Evolutionary conservation across 192 early-diverging fungal species (phyloP).

Genomic region (Rhizoclosmatium sp.): DNA sequence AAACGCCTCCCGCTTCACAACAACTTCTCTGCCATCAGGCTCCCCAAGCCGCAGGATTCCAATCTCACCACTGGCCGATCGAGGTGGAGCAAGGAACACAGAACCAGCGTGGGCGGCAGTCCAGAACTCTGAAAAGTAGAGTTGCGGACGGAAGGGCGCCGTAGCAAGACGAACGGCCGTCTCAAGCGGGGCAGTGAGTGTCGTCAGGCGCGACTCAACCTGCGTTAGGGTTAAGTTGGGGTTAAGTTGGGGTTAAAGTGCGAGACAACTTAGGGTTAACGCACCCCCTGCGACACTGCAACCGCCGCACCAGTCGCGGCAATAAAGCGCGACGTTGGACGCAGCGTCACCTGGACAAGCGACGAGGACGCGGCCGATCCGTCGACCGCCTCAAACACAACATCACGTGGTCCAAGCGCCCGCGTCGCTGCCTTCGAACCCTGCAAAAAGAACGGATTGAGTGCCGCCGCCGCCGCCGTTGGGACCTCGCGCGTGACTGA

Average conservation of each 20-base stretch:
- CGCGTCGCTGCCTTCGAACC: background rate
- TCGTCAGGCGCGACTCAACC: conserved; percentile 23
- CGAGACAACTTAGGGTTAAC: background rate
- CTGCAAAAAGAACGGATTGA: background rate
- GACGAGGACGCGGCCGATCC: background rate
- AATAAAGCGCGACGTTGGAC: conserved; percentile 19
- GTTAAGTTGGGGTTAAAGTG: background rate
- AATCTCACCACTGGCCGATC: conserved; percentile 7
- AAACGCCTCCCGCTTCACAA: conserved; percentile 10
- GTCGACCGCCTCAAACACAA: background rate
- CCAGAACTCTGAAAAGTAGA: conserved; percentile 54
- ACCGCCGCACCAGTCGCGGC: conserved; percentile 13
- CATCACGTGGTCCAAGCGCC: background rate
- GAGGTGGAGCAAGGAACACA: conserved; percentile 68
- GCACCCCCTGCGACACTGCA: conserved; percentile 1
- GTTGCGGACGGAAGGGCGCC: background rate
- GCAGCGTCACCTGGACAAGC: conserved; percentile 8
- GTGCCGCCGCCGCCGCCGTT: no score
- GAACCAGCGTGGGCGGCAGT: conserved; percentile 66
- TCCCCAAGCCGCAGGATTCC: background rate
- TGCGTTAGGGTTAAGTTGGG: background rate
- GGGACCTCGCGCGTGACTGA: background rate
- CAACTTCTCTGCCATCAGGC: conserved; percentile 9
- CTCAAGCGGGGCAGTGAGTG: background rate
- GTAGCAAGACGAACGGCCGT: background rate